Base-by-base conservation (phyloP, 192 early-diverging fungal genomes). In the Glomus cerebriforme region DNA sequence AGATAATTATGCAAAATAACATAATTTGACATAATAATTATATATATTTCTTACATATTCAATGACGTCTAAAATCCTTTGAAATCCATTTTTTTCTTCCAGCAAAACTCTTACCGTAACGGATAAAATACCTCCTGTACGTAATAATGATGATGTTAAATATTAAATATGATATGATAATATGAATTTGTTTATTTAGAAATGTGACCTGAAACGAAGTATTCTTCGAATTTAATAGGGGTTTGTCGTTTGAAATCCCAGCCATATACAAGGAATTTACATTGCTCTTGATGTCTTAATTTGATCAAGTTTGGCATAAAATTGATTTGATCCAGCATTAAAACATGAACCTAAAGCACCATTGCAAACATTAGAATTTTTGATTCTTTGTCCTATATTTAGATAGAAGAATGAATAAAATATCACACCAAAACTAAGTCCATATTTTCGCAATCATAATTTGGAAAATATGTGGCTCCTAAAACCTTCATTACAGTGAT, bases 221-320 rank as follows among this genome's bases (percentile, higher is more conserved):
- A 31, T 32, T 27, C 15, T 65, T 65, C 63, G 19, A 65, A 65
- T 65, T 65, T 65, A 3, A 65, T 65, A 31, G 63, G 13, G 0
- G 17, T 13, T 65, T 19, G 17, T 65, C 10, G 26, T 17, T 65
- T 65, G 26, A 65, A 31, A 65, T 65, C 31, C 26, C 31, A 65
- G 10, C 63, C 63, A 31, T 65, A 65, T 12, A 65, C 27, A 13
- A 65, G 3, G 17, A 65, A 65, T 65, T 65, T 27, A 27, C 63
- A 65, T 32, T 13, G 13, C 8, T 65, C 17, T 31, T 31, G 26
- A 32, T 31, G 29, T 3, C 19, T 65, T 65, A 65, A 2, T 13
- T 31, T 27, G 15, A 65, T 65, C 31, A 65, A 65, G 31, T 65
- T 65, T 65, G 63, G 63, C 63, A 65, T 65, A 17, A 65, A 65